These are phyloP conservation scores for Penicillium sp. DNA, from an alignment of 2,329 filamentous ascomycete genomes.

Conservation along the genomic window DNA sequence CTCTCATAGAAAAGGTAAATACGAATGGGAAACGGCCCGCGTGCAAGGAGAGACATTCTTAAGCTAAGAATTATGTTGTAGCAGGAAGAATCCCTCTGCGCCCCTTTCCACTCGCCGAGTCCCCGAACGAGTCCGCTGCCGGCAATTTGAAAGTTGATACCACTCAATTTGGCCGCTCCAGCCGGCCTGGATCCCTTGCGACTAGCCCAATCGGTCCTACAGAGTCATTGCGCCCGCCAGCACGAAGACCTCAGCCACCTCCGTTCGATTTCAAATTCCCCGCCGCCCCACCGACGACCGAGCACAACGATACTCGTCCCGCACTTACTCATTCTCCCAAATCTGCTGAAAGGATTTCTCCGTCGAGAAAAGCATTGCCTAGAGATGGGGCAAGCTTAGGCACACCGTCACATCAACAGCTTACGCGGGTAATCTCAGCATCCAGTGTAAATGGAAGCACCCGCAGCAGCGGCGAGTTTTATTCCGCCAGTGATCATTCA, in stretches of 20 bases:
- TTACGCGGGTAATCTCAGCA: constrained; percentile 66
- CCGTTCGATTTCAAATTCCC: constrained; percentile 54
- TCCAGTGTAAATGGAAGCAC: constrained; percentile 73
- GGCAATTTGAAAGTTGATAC: constrained; percentile 32
- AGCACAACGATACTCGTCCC: constrained; percentile 23
- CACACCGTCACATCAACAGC: constrained; percentile 34
- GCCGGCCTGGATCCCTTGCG: constrained; percentile 22
- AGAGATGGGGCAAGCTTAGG: constrained; percentile 25
- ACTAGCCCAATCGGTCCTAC: constrained; percentile 33
- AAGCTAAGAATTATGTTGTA: constrained; percentile 7
- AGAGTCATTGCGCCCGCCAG: constrained; percentile 40
- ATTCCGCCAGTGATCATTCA: constrained; percentile 89
- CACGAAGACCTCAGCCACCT: constrained; percentile 33
- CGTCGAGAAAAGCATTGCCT: constrained; percentile 15
- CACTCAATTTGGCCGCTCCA: constrained; percentile 25
- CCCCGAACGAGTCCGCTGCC: constrained; percentile 26
- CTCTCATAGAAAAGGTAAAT: constrained; percentile 37
- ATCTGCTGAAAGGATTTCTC: constrained; percentile 24
- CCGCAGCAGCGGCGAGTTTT: constrained; percentile 89
- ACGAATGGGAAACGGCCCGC: not conserved
- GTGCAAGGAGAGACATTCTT: no score
- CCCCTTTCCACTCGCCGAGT: constrained; percentile 29
- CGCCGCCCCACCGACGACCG: constrained; percentile 34
- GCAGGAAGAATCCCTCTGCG: constrained; percentile 32
- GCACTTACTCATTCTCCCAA: constrained; percentile 27